These are phyloP conservation scores for Aspergillus kassunensis DNA, from an alignment of 495 filamentous ascomycete genomes.

Conservation along the genomic window DNA sequence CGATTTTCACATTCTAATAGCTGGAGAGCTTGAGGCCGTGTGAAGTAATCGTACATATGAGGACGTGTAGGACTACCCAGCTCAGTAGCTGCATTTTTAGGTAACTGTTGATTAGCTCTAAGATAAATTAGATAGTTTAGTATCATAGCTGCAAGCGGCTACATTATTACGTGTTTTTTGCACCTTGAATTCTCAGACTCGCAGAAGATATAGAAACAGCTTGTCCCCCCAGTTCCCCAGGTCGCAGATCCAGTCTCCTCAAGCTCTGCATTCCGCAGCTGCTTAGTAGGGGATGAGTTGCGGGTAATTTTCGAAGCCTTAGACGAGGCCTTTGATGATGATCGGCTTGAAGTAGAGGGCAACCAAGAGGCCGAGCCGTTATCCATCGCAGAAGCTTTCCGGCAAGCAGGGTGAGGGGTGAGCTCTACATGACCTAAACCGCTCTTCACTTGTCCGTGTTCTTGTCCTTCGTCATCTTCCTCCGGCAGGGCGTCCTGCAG, in stretches of 20 bases:
- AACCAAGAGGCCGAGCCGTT: not conserved
- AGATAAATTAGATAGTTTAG: no score
- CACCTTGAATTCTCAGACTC: no score
- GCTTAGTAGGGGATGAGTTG: not conserved
- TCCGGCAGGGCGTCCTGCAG: not conserved
- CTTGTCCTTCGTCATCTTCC: not conserved
- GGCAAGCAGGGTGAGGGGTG: not conserved
- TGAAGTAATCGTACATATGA: no score
- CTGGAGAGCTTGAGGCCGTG: no score
- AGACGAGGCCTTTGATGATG: not conserved
- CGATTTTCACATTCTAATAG: no score
- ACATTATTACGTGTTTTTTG: no score
- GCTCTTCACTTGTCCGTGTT: not conserved
- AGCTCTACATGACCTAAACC: not conserved
- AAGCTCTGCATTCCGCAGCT: not conserved
- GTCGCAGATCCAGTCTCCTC: not conserved
- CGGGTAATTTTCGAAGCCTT: not conserved
- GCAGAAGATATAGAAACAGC: no score
- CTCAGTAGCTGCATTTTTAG: no score
- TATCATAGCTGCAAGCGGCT: no score
- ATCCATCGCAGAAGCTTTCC: not conserved
- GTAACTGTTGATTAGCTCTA: no score
- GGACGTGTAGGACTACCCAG: no score
- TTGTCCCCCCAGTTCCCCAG: no score
- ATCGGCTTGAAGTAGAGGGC: not conserved